Evolutionary conservation across 768 basidiomycete genomes (phyloP).

Genomic region (Tulasnella sp.): DNA sequence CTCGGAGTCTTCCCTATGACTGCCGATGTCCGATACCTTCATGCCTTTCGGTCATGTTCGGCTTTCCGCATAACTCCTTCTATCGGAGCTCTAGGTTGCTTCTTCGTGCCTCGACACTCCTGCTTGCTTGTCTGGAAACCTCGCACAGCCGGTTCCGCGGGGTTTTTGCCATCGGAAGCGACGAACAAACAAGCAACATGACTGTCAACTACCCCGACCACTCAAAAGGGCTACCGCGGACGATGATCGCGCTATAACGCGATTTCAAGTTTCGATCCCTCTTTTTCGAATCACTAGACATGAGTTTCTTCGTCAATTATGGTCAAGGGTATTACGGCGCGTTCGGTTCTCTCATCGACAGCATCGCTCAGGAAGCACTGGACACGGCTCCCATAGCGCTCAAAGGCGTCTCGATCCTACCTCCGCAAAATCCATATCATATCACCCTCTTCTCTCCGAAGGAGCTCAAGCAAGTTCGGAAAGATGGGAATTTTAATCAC

Average conservation of each 20-base stretch:
- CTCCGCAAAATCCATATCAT: slow-evolving; percentile 19
- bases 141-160: not conserved
- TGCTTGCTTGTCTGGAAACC: too few relatives aligned
- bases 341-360: slow-evolving; percentile 6
- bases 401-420: not conserved
- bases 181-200: slow-evolving; percentile 1
- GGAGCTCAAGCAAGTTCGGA: slow-evolving; percentile 25
- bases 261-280: not conserved
- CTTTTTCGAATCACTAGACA: not conserved
- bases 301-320: not conserved
- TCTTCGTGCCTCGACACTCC: too few relatives aligned
- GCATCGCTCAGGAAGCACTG: not conserved
- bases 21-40: too few relatives aligned
- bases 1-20: too few relatives aligned
- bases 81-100: too few relatives aligned
- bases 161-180: not conserved
- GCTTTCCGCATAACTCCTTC: too few relatives aligned
- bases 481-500: not conserved
- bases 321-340: slow-evolving; percentile 5
- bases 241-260: not conserved
- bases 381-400: not conserved
- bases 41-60: too few relatives aligned
- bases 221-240: not conserved
- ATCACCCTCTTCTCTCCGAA: slow-evolving; percentile 30
- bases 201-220: not conserved